phyloP scores from a whole-genome alignment of 1,284 basidiomycete species.

The Abortiporus biennis region DNA sequence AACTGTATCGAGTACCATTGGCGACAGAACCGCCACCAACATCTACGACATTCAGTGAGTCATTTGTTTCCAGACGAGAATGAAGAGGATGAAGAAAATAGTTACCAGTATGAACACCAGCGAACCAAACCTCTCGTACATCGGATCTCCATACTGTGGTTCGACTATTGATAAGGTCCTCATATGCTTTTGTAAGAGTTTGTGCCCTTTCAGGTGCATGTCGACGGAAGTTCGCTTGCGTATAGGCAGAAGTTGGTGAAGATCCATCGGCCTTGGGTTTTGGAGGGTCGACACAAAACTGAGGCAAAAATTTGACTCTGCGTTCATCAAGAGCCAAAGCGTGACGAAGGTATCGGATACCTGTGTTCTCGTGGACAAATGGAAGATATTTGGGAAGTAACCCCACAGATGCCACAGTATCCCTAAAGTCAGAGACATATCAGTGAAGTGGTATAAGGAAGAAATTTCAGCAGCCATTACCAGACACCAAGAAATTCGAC shows the following conservation, averaged over 20 bases:
- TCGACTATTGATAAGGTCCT: conserved; percentile 1
- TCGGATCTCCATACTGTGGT: conserved; percentile 8
- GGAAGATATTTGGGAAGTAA: conserved; percentile 9
- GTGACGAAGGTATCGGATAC: conserved; percentile 26
- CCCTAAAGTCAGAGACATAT: conserved; percentile 6
- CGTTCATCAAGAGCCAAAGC: conserved; percentile 34
- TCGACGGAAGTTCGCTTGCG: too few relatives aligned
- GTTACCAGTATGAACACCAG: conserved; percentile 16
- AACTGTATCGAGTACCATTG: conserved; percentile 25
- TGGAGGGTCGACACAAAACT: conserved; percentile 16
- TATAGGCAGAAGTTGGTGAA: neutral
- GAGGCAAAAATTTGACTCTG: conserved; percentile 33
- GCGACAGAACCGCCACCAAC: conserved; percentile 34
- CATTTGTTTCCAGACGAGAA: neutral
- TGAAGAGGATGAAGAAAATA: conserved; percentile 10
- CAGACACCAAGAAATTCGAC: conserved; percentile 30
- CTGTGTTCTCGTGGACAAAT: conserved; percentile 6
- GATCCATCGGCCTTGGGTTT: neutral
- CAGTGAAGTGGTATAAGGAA: neutral
- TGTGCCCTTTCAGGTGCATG: neutral
- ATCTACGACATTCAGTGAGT: conserved; percentile 16
- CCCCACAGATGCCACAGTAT: conserved; percentile 13
- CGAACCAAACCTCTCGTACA: conserved; percentile 25
- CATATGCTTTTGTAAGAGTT: conserved; percentile 3
- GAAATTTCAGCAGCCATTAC: conserved; percentile 13